Conservation (phyloP, 805 yeast genomes). For the Ogataea polymorpha region DNA sequence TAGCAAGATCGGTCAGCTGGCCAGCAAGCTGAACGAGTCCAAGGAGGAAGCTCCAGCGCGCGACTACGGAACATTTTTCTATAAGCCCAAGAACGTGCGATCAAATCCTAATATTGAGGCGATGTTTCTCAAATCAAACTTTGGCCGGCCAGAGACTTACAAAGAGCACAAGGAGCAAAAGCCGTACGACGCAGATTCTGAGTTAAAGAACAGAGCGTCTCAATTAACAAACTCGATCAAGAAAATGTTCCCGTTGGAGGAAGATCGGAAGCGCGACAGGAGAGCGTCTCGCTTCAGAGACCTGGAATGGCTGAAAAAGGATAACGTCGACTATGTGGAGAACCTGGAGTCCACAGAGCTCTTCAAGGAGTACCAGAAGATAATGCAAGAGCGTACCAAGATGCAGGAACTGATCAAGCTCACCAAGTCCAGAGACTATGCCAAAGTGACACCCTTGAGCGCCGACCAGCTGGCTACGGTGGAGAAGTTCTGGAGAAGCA, state of each 20-base stretch:
- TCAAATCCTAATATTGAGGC: constrained; percentile 10
- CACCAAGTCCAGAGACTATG: constrained; percentile 36
- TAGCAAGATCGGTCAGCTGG: constrained; percentile 17
- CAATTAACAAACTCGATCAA: constrained; percentile 13
- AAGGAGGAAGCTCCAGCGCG: neutral
- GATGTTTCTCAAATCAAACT: constrained; percentile 9
- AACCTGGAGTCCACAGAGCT: constrained; percentile 29
- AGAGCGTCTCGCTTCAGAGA: constrained; percentile 28
- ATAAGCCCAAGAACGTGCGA: constrained; percentile 12
- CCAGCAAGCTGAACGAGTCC: constrained; percentile 12
- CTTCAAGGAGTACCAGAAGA: constrained; percentile 42
- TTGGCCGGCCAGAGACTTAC: neutral
- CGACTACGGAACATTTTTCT: constrained; percentile 31
- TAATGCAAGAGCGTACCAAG: constrained; percentile 40
- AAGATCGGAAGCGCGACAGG: constrained; percentile 7
- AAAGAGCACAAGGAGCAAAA: constrained; percentile 3
- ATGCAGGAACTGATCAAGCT: constrained; percentile 34
- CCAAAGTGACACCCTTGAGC: constrained; percentile 32
- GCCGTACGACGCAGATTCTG: constrained; percentile 1
- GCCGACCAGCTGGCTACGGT: constrained; percentile 34
- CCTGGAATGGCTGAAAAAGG: constrained; percentile 32
- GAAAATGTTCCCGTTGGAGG: constrained; percentile 12
- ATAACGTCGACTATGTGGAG: constrained; percentile 30
- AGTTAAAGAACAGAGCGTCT: constrained; percentile 5
- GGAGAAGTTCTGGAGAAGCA: constrained; percentile 32